Percentiles rank a stretch among this genome's conserved stretches.
Conservation (phyloP, 495 filamentous ascomycete species). For the Daldinia decipiens region DNA sequence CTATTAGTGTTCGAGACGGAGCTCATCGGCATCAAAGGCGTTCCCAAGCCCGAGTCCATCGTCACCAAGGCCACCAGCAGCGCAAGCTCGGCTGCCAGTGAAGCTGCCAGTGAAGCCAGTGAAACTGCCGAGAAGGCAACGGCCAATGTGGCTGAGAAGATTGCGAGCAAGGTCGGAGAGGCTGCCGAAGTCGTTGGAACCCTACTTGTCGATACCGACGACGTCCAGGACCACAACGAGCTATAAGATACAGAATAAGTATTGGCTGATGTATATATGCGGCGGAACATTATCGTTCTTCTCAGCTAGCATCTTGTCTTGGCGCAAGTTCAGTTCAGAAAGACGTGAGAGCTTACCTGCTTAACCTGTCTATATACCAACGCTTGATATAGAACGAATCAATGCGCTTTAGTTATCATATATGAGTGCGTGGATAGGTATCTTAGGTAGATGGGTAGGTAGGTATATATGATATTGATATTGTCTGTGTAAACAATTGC, state of each 20-base stretch:
- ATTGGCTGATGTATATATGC: background rate
- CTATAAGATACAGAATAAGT: slow-evolving; percentile 49
- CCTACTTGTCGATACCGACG: slow-evolving; percentile 60
- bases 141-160: slow-evolving; percentile 56
- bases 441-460: too few species aligned
- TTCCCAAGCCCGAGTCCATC: slow-evolving; percentile 65
- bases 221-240: slow-evolving; percentile 64
- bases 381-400: background rate
- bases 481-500: background rate
- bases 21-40: slow-evolving; percentile 86
- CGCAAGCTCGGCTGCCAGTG: slow-evolving; percentile 37
- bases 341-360: background rate
- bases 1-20: slow-evolving; percentile 87
- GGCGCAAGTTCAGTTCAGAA: background rate
- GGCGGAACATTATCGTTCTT: background rate
- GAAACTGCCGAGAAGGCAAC: slow-evolving; percentile 50
- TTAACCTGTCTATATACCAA: background rate
- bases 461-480: background rate
- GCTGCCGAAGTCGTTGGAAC: slow-evolving; percentile 59
- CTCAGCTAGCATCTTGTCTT: background rate
- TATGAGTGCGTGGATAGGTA: background rate
- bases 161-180: slow-evolving; percentile 55
- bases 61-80: slow-evolving; percentile 54
- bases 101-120: slow-evolving; percentile 34
- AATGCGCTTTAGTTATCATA: background rate